Percentiles rank a stretch among this genome's conserved stretches.
Conservation (phyloP, 2,329 filamentous ascomycete genomes). For the Fusarium sp. region DNA sequence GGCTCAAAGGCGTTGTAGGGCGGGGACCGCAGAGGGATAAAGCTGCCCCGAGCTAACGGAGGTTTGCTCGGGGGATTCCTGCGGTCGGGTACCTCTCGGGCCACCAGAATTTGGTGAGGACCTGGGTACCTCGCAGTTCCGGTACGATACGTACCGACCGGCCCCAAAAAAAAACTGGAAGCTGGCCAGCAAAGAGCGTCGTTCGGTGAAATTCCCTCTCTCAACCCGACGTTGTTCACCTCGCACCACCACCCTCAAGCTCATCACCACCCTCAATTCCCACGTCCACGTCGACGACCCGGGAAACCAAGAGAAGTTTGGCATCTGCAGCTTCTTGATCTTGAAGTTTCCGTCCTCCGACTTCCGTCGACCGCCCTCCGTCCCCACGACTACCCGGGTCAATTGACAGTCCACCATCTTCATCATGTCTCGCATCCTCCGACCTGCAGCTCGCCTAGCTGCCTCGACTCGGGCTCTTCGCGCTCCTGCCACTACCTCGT, state of each 20-base stretch:
- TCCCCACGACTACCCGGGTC: constrained; percentile 30
- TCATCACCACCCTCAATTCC: constrained; percentile 38
- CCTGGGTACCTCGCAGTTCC: constrained; percentile 42
- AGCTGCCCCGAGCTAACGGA: constrained; percentile 44
- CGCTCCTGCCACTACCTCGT: constrained; percentile 48
- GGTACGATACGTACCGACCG: constrained; percentile 45
- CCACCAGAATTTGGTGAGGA: constrained; percentile 14
- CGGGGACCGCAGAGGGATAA: constrained; percentile 41
- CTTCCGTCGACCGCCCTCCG: constrained; percentile 20
- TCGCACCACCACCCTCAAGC: constrained; percentile 42
- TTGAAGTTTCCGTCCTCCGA: constrained; percentile 22
- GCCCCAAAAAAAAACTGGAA: constrained; percentile 46
- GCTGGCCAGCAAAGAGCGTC: constrained; percentile 37
- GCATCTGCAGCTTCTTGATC: constrained; percentile 36
- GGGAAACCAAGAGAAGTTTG: constrained; percentile 40
- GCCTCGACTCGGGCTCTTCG: constrained; percentile 54
- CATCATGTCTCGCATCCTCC: constrained; percentile 63
- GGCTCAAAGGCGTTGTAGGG: constrained; percentile 24
- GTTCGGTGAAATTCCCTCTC: constrained; percentile 48
- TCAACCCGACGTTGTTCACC: constrained; percentile 42
- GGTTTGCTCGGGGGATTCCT: constrained; percentile 40
- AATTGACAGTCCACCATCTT: constrained; percentile 38
- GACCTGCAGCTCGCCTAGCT: constrained; percentile 61
- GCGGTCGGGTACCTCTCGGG: constrained; percentile 33
- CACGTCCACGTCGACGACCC: constrained; percentile 40